Percentiles rank a stretch among this genome's conserved stretches.
phyloP scores from a whole-genome alignment of 1,284 basidiomycete species.

The Tausonia pullulans region DNA sequence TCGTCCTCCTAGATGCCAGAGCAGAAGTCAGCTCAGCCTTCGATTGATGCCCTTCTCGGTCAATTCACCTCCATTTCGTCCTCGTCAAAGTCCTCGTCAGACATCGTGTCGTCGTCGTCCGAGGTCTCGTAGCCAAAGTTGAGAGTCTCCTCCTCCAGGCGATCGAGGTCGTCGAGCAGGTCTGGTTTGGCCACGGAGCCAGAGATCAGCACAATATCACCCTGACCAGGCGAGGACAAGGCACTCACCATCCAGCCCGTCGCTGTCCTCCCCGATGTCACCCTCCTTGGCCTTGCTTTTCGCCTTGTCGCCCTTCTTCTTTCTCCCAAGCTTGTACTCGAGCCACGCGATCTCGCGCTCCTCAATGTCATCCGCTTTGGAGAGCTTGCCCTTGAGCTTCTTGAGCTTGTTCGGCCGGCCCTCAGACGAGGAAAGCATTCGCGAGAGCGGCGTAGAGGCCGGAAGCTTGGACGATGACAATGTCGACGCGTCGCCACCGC shows the following conservation, averaged over 20 bases:
- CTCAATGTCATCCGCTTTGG: slow-evolving; percentile 46
- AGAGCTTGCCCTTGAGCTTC: slow-evolving; percentile 21
- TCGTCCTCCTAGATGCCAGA: slow-evolving; percentile 9
- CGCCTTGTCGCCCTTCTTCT: slow-evolving; percentile 28
- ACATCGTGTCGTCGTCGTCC: slow-evolving; percentile 8
- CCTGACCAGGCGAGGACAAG: slow-evolving; percentile 9
- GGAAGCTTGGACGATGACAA: neutral
- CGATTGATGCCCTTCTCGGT: slow-evolving; percentile 15
- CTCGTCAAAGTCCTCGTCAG: slow-evolving; percentile 12
- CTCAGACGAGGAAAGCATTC: slow-evolving; percentile 6
- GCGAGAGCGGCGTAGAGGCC: slow-evolving; percentile 13
- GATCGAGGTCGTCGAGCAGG: slow-evolving; percentile 40
- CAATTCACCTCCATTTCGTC: slow-evolving; percentile 14
- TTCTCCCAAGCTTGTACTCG: slow-evolving; percentile 51
- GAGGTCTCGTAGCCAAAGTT: slow-evolving; percentile 21
- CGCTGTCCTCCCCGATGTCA: slow-evolving; percentile 29
- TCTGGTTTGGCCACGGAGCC: slow-evolving; percentile 14
- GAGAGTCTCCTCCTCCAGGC: slow-evolving; percentile 37
- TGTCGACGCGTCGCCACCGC: neutral
- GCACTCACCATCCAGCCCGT: slow-evolving; percentile 51
- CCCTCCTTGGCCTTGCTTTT: slow-evolving; percentile 28
- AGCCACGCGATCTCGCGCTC: slow-evolving; percentile 67
- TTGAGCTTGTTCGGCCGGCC: slow-evolving; percentile 22
- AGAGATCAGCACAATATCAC: slow-evolving; percentile 9
- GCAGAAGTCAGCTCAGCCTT: neutral